Evolutionary conservation across 2,329 filamentous ascomycete genomes (phyloP).

Genomic region (Diplodia corticola): DNA sequence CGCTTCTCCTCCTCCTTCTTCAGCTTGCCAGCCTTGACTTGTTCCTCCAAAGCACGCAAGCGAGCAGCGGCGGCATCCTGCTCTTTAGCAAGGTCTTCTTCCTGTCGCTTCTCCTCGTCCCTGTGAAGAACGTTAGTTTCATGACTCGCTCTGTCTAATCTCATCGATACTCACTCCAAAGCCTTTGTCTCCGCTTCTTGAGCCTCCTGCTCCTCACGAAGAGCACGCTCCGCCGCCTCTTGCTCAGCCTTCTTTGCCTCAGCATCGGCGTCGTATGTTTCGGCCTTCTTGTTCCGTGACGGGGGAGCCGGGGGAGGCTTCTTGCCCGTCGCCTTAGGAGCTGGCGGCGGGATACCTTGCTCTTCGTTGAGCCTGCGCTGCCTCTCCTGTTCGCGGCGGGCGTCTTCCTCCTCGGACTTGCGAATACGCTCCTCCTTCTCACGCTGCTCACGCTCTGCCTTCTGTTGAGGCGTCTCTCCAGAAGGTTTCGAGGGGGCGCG

Average conservation of each 20-base stretch:
- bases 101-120: slow-evolving; percentile 70
- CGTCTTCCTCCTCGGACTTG: slow-evolving; percentile 92
- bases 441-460: slow-evolving; percentile 81
- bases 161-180: slow-evolving; percentile 72
- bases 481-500: slow-evolving; percentile 72
- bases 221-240: slow-evolving; percentile 53
- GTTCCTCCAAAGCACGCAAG: slow-evolving; percentile 86
- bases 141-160: neutral
- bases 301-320: slow-evolving; percentile 69
- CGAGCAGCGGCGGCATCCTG: slow-evolving; percentile 79
- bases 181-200: slow-evolving; percentile 72
- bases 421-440: slow-evolving; percentile 85
- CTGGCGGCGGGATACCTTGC: slow-evolving; percentile 61
- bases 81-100: slow-evolving; percentile 78
- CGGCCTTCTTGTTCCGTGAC: slow-evolving; percentile 66
- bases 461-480: slow-evolving; percentile 78
- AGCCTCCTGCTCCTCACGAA: slow-evolving; percentile 70
- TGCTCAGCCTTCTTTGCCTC: slow-evolving; percentile 62
- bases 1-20: slow-evolving; percentile 97
- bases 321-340: slow-evolving; percentile 44
- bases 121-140: slow-evolving; percentile 51
- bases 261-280: slow-evolving; percentile 60
- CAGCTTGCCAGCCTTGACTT: slow-evolving; percentile 88
- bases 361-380: slow-evolving; percentile 82
- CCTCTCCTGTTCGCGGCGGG: slow-evolving; percentile 81